These are phyloP conservation scores for Viridothelium virens DNA, from an alignment of 495 filamentous ascomycete species.

Conservation along the genomic window DNA sequence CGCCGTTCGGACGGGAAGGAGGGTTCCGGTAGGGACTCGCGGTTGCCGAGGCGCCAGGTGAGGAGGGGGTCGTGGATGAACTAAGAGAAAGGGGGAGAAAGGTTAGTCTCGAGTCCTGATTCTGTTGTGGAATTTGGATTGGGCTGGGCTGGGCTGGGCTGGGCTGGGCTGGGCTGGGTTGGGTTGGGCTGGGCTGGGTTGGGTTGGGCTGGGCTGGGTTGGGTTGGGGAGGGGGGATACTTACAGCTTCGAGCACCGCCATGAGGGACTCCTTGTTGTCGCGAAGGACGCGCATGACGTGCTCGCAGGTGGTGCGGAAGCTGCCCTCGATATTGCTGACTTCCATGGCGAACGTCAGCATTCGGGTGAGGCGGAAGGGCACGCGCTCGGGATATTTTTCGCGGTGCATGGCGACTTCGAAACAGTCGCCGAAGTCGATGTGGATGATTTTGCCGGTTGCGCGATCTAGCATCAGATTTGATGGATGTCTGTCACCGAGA, in stretches of 20 bases:
- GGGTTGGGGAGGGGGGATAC: constrained; percentile 31
- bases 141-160: no score
- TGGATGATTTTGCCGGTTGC: constrained; percentile 94
- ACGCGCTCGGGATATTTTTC: constrained; percentile 98
- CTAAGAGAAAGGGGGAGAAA: constrained; percentile 31
- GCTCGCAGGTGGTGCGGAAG: constrained; percentile 94
- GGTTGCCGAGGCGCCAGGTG: constrained; percentile 87
- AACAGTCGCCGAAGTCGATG: constrained; percentile 98
- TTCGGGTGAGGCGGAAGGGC: constrained; percentile 92
- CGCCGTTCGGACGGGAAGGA: constrained; percentile 72
- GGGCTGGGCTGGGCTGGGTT: no score
- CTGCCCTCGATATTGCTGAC: constrained; percentile 98
- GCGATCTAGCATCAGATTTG: constrained; percentile 92
- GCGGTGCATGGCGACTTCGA: constrained; percentile 98
- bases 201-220: neutral
- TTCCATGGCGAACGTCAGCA: constrained; percentile 99
- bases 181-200: neutral
- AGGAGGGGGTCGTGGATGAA: constrained; percentile 98
- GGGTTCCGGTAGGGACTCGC: constrained; percentile 69
- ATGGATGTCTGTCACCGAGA: constrained; percentile 91
- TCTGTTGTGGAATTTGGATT: no score
- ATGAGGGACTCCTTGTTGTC: constrained; percentile 97
- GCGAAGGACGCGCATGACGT: constrained; percentile 92
- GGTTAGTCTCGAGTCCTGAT: no score
- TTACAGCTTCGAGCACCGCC: constrained; percentile 95